Evolutionary conservation across 305 asterid genomes (phyloP).

Genomic region (Monarda citriodora): DNA sequence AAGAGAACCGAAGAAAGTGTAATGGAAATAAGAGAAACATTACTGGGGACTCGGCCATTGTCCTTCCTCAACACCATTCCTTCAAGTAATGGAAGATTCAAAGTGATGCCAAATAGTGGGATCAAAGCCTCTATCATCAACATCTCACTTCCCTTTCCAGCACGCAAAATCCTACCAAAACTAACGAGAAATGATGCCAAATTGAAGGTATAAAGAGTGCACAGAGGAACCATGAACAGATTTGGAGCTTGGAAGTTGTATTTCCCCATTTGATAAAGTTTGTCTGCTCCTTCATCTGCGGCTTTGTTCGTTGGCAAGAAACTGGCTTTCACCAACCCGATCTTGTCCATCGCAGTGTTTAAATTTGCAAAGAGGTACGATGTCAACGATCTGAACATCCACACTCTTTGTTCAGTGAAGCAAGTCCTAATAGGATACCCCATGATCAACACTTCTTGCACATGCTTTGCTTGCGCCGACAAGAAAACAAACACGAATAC

Average conservation of each 20-base stretch:
- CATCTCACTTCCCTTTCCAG: constrained; percentile 6
- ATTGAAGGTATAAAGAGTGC: constrained; percentile 49
- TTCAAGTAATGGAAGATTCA: constrained; percentile 3
- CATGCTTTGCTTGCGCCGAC: constrained; percentile 43
- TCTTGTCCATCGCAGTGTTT: constrained; percentile 30
- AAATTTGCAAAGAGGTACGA: constrained; percentile 41
- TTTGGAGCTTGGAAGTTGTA: constrained; percentile 51
- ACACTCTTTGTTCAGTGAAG: constrained; percentile 47
- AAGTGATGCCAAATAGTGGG: constrained; percentile 31
- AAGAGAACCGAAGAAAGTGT: background rate
- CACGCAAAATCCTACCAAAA: constrained; percentile 12
- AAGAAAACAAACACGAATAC: constrained; percentile 47
- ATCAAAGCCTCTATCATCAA: constrained; percentile 41
- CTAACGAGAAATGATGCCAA: constrained; percentile 40
- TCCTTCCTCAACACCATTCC: constrained; percentile 13
- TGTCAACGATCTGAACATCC: constrained; percentile 64
- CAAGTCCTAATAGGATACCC: constrained; percentile 42
- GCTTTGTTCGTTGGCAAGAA: constrained; percentile 65
- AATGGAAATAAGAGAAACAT: background rate
- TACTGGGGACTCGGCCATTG: background rate
- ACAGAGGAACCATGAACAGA: constrained; percentile 50
- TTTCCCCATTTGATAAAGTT: constrained; percentile 48
- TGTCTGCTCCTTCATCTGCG: constrained; percentile 37
- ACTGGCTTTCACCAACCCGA: constrained; percentile 43
- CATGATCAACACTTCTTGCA: constrained; percentile 35